Conservation (phyloP, 1,284 basidiomycete species). For the Leucoagaricus sp. region DNA sequence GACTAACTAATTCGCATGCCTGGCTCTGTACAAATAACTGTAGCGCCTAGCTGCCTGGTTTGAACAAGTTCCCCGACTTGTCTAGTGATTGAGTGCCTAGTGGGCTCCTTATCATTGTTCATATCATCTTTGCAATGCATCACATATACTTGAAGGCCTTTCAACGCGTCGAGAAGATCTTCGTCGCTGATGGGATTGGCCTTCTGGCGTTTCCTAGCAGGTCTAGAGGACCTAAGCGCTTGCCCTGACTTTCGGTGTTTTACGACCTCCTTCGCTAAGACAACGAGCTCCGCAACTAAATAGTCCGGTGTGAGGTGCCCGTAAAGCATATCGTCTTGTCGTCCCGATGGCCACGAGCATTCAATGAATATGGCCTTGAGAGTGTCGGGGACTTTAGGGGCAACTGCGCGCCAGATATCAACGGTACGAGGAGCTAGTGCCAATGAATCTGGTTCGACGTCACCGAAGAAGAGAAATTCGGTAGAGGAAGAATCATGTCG, state of each 20-base stretch:
- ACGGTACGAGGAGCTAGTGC: conserved; percentile 56
- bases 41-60: conserved; percentile 57
- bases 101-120: conserved; percentile 43
- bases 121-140: conserved; percentile 82
- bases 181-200: conserved; percentile 36
- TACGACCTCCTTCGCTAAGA: conserved; percentile 62
- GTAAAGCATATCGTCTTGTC: conserved; percentile 61
- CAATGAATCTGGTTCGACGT: conserved; percentile 78
- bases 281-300: conserved; percentile 63
- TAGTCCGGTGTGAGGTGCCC: conserved; percentile 80
- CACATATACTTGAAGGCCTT: conserved; percentile 66
- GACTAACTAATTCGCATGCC: conserved; percentile 74
- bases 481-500: conserved; percentile 54
- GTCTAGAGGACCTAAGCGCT: conserved; percentile 12
- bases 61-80: conserved; percentile 62
- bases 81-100: conserved; percentile 57
- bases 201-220: conserved; percentile 52
- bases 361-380: conserved; percentile 80
- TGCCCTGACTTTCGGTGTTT: conserved; percentile 31
- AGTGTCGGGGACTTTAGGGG: conserved; percentile 61
- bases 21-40: conserved; percentile 66
- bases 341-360: conserved; percentile 75
- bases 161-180: conserved; percentile 51
- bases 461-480: conserved; percentile 84
- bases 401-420: conserved; percentile 72